These are phyloP conservation scores for Cryphonectria japonica DNA, from an alignment of 2,329 filamentous ascomycete genomes.

Conservation along the genomic window DNA sequence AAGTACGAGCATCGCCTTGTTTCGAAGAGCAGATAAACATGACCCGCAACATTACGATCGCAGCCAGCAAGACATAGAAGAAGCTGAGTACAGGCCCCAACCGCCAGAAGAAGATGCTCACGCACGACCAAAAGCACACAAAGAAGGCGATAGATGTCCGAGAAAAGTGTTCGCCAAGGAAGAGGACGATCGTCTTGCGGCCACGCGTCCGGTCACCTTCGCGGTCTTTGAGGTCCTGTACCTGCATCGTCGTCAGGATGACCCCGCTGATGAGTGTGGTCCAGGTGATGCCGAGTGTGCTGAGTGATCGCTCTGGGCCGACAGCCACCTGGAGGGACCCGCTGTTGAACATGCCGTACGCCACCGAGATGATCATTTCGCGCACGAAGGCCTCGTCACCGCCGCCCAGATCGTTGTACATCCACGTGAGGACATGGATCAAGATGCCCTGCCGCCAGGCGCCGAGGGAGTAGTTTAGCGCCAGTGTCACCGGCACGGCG, in stretches of 20 bases:
- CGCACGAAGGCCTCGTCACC: constrained; percentile 33
- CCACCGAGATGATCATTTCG: constrained; percentile 33
- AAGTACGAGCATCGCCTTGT: constrained; percentile 6
- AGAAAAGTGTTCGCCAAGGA: constrained; percentile 30
- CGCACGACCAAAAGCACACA: constrained; percentile 14
- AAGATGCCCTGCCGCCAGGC: constrained; percentile 33
- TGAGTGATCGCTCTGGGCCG: constrained; percentile 29
- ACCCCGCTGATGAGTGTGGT: constrained; percentile 32
- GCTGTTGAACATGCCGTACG: constrained; percentile 35
- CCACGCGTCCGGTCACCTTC: constrained; percentile 33
- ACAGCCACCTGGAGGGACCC: constrained; percentile 33
- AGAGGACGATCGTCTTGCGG: constrained; percentile 33
- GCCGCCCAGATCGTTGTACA: constrained; percentile 36
- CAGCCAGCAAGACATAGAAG: not conserved
- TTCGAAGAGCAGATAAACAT: not conserved
- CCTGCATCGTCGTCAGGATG: constrained; percentile 32
- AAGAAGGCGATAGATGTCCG: constrained; percentile 8
- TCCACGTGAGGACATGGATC: constrained; percentile 33
- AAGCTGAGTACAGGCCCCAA: not conserved
- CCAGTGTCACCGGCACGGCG: constrained; percentile 33
- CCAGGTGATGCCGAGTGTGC: constrained; percentile 31
- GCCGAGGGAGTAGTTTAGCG: constrained; percentile 34
- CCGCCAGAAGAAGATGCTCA: constrained; percentile 3
- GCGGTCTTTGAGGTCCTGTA: constrained; percentile 32
- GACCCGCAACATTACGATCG: not conserved